Evolutionary conservation across 805 yeast species (phyloP).

Genomic region (Komagataella mondaviorum): DNA sequence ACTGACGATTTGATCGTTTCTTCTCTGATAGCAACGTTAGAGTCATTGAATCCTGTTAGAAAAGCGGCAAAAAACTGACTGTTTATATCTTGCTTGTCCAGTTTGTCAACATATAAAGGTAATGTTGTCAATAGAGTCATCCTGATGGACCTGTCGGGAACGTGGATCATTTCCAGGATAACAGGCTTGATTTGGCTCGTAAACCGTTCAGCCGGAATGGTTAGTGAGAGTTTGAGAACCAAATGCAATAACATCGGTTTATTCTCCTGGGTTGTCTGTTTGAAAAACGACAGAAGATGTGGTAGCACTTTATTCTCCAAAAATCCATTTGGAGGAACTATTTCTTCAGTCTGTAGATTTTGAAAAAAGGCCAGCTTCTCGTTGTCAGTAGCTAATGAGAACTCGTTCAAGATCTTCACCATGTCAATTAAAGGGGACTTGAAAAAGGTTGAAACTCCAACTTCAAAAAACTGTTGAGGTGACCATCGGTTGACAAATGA

Average conservation of each 20-base stretch:
- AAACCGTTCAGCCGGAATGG: slow-evolving; percentile 20
- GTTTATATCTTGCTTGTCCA: slow-evolving; percentile 51
- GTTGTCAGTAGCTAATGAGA: slow-evolving; percentile 35
- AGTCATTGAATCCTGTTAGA: slow-evolving; percentile 76
- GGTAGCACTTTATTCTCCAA: slow-evolving; percentile 58
- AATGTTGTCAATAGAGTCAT: slow-evolving; percentile 54
- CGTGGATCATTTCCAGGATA: slow-evolving; percentile 45
- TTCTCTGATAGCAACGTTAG: slow-evolving; percentile 68
- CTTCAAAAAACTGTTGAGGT: slow-evolving; percentile 19
- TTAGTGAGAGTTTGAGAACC: slow-evolving; percentile 22
- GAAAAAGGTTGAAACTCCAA: slow-evolving; percentile 18
- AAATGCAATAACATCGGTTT: slow-evolving; percentile 22
- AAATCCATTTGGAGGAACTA: slow-evolving; percentile 33
- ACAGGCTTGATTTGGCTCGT: slow-evolving; percentile 39
- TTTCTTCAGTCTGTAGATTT: slow-evolving; percentile 19
- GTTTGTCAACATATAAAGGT: slow-evolving; percentile 33
- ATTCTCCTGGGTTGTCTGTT: slow-evolving; percentile 11
- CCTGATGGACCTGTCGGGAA: slow-evolving; percentile 69
- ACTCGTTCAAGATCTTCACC: slow-evolving; percentile 38
- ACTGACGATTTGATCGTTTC: slow-evolving; percentile 60
- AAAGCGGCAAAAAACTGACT: slow-evolving; percentile 54
- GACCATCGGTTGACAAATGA: slow-evolving; percentile 25
- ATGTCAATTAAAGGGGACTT: slow-evolving; percentile 36
- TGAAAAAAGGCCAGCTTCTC: slow-evolving; percentile 39
- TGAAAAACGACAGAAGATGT: slow-evolving; percentile 38